Evolutionary conservation across 2,329 filamentous ascomycete species (phyloP), one percentile per base, ranked within the genome.

Genomic region (Alternaria atra): DNA sequence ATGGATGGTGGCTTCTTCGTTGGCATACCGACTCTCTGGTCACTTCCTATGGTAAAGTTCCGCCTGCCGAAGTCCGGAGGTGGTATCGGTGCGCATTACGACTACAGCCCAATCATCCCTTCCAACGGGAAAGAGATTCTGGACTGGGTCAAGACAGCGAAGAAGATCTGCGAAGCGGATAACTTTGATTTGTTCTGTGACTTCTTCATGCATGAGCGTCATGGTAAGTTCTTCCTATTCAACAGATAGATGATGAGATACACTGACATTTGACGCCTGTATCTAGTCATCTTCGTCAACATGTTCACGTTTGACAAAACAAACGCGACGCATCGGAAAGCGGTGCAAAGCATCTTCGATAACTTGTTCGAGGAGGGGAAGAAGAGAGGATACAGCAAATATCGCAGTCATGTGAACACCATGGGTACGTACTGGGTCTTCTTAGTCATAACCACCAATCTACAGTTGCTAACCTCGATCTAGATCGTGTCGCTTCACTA

Each of bases 301-400:
- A 84, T 84, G 81, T 80, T 83, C 58, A 79, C 77, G 5, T 84
- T 82, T 58, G 82, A 84, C 64, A 82, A 83, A 69, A 80, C 77
- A 3, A 79, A 80, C 50, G 61, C 70, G 4, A 71, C 70, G 55
- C 79, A 83, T 60, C 75, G 79, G 10, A 61, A 68, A 35, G 73
- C 76, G 13, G 77, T 83, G 34, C 54, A 73, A 35, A 61, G 48
- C 2, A 74, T 75, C 29, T 76, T 76, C 52, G 58, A 66, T 8
- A 66, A 65, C 23, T 48, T 76, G 39, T 76, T 75, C 23, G 66
- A 69, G 27, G 72, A 63, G 34, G 73, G 73, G 0, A 70, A 61
- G 67, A 71, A 72, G 63, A 63, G 71, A 23, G 74, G 74, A 5
- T 75, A 67, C 39, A 74, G 71, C 59, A 75, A 75, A 51, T 75